Evolutionary conservation across 495 filamentous ascomycete species (phyloP), one percentile per base, ranked within the genome.

Genomic region (Neurospora sp.): DNA sequence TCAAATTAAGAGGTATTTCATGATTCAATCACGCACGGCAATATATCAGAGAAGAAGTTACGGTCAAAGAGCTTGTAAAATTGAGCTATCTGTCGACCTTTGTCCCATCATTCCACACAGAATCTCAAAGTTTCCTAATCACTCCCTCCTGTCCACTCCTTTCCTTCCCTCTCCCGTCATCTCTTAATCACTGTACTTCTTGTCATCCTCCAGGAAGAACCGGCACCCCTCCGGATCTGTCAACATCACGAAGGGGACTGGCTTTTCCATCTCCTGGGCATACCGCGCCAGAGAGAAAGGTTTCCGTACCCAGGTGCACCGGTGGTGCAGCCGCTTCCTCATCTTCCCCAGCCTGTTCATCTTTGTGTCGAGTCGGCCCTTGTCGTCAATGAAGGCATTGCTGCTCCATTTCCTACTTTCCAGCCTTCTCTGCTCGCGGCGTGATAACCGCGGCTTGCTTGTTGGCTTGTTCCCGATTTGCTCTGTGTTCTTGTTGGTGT

Each of bases 331-430:
- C 14, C 27, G 18, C 22, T 31, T 31, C 0, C 53, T 0, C 53
- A 31, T 35, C 22, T 31, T 31, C 0, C 53, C 0, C 53, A 31
- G 7, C 1, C 22, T 14, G 14, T 65, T 65, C 27, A 65, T 35
- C 3, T 16, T 31, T 0, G 14, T 35, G 27, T 65, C 3, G 0
- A 35, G 12, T 0, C 12, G 14, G 27, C 27, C 14, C 0, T 9
- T 65, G 0, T 35, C 11, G 14, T 65, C 53, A 0, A 65, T 8
- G 2, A 65, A 5, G 11, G 4, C 10, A 1, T 37, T 14, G 27
- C 14, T 59, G 48, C 0, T 1, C 48, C 48, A 59, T 3, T 31
- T 31, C 27, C 27, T 31, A 31, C 27, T 31, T 31, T 31, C 3
- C 27, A 31, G 27, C 27, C 27, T 31, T 4, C 27, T 31, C 27